Conservation (phyloP, 176 grass and related monocot species). For the Musa beccarii region DNA sequence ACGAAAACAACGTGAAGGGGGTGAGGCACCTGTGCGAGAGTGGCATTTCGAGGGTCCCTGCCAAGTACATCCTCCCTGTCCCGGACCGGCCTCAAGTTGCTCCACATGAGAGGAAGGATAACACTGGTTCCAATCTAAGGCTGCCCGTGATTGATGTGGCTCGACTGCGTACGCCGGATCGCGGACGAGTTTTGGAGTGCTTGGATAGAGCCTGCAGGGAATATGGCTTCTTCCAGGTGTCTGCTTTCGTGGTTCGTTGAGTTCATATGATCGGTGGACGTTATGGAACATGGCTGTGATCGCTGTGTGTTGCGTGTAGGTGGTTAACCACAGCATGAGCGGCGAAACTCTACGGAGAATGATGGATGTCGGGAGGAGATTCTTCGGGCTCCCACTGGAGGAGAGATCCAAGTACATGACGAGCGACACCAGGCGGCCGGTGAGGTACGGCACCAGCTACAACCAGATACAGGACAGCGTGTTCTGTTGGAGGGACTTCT, state of each 20-base stretch:
- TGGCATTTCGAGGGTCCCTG: slow-evolving; percentile 42
- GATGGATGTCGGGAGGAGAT: slow-evolving; percentile 48
- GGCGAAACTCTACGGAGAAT: slow-evolving; percentile 12
- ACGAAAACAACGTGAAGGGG: slow-evolving; percentile 28
- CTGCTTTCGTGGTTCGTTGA: no score
- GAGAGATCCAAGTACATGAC: slow-evolving; percentile 68
- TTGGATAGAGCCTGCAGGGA: slow-evolving; percentile 55
- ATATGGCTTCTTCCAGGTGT: slow-evolving; percentile 77
- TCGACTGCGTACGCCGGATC: slow-evolving; percentile 31
- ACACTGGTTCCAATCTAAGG: background rate
- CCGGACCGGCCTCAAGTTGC: slow-evolving; percentile 37
- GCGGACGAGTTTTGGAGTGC: slow-evolving; percentile 32
- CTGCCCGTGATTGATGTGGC: slow-evolving; percentile 67
- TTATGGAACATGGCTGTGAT: background rate
- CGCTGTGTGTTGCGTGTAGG: slow-evolving; percentile 7
- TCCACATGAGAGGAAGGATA: background rate
- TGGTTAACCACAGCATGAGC: slow-evolving; percentile 65
- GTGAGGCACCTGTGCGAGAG: slow-evolving; percentile 55
- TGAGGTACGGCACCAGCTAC: slow-evolving; percentile 94
- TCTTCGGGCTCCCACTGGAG: slow-evolving; percentile 56
- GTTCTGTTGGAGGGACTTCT: slow-evolving; percentile 87
- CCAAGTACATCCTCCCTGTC: slow-evolving; percentile 46
- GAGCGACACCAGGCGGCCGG: slow-evolving; percentile 33
- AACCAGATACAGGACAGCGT: slow-evolving; percentile 78
- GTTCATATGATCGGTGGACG: background rate